A percentile compares a stretch with the other conserved stretches of the same genome.
phyloP scores from a whole-genome alignment of 805 yeast species.

The Jamesozyma piceae region DNA sequence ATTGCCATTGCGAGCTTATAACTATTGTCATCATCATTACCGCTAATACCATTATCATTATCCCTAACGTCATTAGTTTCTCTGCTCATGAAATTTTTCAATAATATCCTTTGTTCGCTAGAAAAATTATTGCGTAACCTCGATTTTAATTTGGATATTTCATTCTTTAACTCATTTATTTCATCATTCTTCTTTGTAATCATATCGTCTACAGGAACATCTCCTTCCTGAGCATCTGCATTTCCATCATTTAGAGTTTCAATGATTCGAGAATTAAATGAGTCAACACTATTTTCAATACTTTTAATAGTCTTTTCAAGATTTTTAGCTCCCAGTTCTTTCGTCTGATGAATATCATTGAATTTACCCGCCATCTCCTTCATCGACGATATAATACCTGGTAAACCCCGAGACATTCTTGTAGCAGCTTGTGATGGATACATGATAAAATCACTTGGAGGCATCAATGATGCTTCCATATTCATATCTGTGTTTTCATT shows the following conservation, averaged over 20 bases:
- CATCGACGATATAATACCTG: conserved; percentile 20
- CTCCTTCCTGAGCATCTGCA: conserved; percentile 43
- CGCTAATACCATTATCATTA: background rate
- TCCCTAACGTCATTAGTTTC: conserved; percentile 1
- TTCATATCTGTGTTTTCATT: conserved; percentile 38
- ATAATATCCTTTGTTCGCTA: conserved; percentile 23
- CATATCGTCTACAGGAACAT: conserved; percentile 34
- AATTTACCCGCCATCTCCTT: conserved; percentile 43
- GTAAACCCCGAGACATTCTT: conserved; percentile 21
- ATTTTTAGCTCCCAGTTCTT: conserved; percentile 34
- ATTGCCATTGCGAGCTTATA: conserved; percentile 15
- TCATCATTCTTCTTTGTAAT: conserved; percentile 9
- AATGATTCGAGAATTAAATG: conserved; percentile 18
- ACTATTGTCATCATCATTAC: conserved; percentile 6
- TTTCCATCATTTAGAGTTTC: conserved; percentile 55
- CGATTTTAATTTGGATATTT: conserved; percentile 15
- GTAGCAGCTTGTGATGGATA: conserved; percentile 30
- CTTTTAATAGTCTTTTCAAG: conserved; percentile 20
- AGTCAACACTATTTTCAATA: conserved; percentile 16
- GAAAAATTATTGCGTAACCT: conserved; percentile 21
- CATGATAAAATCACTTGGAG: conserved; percentile 17
- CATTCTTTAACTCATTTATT: conserved; percentile 7
- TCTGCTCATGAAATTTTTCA: conserved; percentile 9
- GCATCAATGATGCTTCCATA: conserved; percentile 22
- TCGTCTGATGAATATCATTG: conserved; percentile 41